Conservation (phyloP, 441 rosid genomes). For the Mallotus japonicus region DNA sequence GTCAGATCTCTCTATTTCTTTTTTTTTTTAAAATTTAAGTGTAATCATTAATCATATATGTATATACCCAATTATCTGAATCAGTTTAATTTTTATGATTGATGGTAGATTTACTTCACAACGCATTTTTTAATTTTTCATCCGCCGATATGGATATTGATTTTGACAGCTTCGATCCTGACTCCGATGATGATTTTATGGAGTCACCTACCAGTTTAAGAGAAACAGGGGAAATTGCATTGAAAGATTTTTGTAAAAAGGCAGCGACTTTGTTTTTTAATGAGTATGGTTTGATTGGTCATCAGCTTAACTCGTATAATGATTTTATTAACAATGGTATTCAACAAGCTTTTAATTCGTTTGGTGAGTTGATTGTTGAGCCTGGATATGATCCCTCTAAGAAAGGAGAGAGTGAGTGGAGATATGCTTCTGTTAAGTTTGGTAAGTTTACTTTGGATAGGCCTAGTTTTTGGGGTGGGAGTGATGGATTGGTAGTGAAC, state of each 20-base stretch:
- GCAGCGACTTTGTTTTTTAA: conserved; percentile 56
- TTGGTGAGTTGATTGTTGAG: conserved; percentile 58
- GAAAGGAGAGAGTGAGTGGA: conserved; percentile 63
- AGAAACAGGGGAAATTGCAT: conserved; percentile 46
- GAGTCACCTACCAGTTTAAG: conserved; percentile 24
- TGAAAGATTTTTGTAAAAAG: conserved; percentile 55
- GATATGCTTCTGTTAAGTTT: conserved; percentile 52
- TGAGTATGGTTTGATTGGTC: conserved; percentile 72
- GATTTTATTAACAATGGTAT: conserved; percentile 62
- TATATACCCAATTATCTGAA: too few species aligned
- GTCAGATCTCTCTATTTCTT: too few species aligned
- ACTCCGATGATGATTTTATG: conserved; percentile 26
- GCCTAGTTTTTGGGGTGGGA: conserved; percentile 54
- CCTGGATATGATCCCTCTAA: conserved; percentile 70
- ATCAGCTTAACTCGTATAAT: conserved; percentile 80
- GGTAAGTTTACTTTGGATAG: conserved; percentile 58
- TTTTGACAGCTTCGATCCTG: conserved; percentile 3
- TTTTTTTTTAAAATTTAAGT: too few species aligned
- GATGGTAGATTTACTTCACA: too few species aligned
- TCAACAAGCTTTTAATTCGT: conserved; percentile 55
- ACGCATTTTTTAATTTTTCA: too few species aligned
- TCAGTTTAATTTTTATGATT: too few species aligned
- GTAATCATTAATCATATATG: too few species aligned
- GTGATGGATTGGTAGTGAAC: conserved; percentile 40
- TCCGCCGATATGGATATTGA: conserved; percentile 39